Evolutionary conservation across 2,329 filamentous ascomycete genomes (phyloP).

Genomic region (Metarhizium anisopliae): DNA sequence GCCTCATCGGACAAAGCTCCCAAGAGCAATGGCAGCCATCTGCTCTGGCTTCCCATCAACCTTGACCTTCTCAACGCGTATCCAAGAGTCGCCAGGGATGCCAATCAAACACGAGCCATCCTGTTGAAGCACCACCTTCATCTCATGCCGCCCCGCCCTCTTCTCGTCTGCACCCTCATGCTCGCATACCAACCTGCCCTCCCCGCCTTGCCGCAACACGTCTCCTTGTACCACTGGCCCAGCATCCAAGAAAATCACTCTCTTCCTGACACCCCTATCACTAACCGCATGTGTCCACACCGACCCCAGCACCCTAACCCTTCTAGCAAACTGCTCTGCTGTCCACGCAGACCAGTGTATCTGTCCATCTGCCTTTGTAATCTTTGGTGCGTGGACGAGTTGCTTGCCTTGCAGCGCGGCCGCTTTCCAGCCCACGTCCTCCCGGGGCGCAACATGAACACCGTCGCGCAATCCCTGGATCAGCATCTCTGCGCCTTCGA

Average conservation of each 20-base stretch:
- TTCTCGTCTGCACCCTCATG: background rate
- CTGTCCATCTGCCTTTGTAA: conserved; percentile 53
- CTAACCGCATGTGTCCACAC: conserved; percentile 48
- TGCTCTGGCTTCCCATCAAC: conserved; percentile 23
- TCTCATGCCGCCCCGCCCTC: background rate
- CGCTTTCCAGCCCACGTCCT: conserved; percentile 19
- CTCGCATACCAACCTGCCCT: conserved; percentile 11
- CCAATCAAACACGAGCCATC: background rate
- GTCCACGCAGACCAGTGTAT: conserved; percentile 50
- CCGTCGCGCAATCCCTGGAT: conserved; percentile 52
- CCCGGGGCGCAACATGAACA: conserved; percentile 56
- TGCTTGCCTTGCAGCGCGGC: conserved; percentile 9
- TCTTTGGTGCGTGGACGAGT: conserved; percentile 58
- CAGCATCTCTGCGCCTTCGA: conserved; percentile 62
- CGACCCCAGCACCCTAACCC: conserved; percentile 52
- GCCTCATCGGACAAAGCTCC: conserved; percentile 6
- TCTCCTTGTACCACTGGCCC: conserved; percentile 13
- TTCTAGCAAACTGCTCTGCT: conserved; percentile 43
- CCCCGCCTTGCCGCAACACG: background rate
- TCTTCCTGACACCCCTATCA: conserved; percentile 16
- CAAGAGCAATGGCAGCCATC: conserved; percentile 16
- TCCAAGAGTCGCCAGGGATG: background rate
- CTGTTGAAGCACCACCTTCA: conserved; percentile 6
- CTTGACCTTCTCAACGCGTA: conserved; percentile 22
- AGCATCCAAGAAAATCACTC: conserved; percentile 30